Evolutionary conservation across 2,329 filamentous ascomycete genomes (phyloP), one percentile per base, ranked within the genome.

Genomic region (Pyricularia grisea): DNA sequence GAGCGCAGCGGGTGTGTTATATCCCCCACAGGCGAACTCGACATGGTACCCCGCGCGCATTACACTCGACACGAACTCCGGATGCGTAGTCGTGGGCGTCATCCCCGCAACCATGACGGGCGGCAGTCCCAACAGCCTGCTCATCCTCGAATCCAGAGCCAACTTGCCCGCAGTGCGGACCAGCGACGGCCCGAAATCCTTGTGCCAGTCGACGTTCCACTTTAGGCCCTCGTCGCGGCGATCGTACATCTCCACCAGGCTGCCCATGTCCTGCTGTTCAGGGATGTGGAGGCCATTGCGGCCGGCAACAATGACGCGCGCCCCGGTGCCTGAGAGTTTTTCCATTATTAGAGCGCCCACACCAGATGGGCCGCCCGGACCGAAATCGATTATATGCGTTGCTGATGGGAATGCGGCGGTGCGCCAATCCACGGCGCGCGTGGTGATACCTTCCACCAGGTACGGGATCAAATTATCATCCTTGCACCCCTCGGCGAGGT

Each of bases 281-380:
- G 55, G 55, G 23, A 25, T 60, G 3, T 11, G 93, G 67, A 94
- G 94, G 75, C 94, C 92, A 75, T 98, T 91, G 20, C 93, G 87
- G 72, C 96, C 95, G 58, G 93, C 95, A 70, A 99, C 86, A 73
- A 99, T 97, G 72, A 99, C 94, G 71, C 94, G 93, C 42, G 99
- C 95, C 75, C 95, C 95, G 70, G 93, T 98, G 72, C 95, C 95
- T 78, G 99, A 60, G 95, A 84, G 98, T 99, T 86, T 98, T 98
- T 75, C 95, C 92, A 85, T 97, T 97, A 69, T 95, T 98, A 72
- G 99, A 84, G 97, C 92, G 76, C 95, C 96, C 23, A 99, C 89
- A 72, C 96, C 96, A 30, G 95, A 98, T 72, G 97, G 94, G 71
- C 95, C 95, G 76, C 95, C 95, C 27, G 95, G 95, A 66, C 96